A percentile compares a stretch with the other conserved stretches of the same genome.
These are phyloP conservation scores for Purpureocillium lavendulum DNA, from an alignment of 2,329 filamentous ascomycete genomes.

Conservation along the genomic window DNA sequence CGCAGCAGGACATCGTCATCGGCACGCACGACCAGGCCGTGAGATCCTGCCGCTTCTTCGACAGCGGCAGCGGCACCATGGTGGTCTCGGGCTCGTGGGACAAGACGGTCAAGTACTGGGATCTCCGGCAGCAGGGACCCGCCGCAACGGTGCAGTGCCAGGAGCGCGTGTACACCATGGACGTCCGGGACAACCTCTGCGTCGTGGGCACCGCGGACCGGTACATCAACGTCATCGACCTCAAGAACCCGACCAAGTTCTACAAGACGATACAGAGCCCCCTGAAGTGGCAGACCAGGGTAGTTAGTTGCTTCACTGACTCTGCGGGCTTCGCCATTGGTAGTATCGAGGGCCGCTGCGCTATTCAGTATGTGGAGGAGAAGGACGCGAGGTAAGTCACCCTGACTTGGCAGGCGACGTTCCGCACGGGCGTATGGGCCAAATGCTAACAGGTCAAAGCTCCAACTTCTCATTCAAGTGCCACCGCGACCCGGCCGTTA, in stretches of 20 bases:
- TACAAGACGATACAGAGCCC: slow-evolving; percentile 96
- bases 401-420: too few species aligned
- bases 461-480: slow-evolving; percentile 99
- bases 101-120: slow-evolving; percentile 87
- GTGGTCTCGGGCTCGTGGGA: slow-evolving; percentile 91
- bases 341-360: slow-evolving; percentile 92
- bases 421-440: too few species aligned
- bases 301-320: slow-evolving; percentile 91
- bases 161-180: slow-evolving; percentile 84
- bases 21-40: slow-evolving; percentile 82
- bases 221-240: slow-evolving; percentile 91
- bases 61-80: slow-evolving; percentile 64
- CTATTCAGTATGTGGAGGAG: slow-evolving; percentile 97
- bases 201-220: slow-evolving; percentile 91
- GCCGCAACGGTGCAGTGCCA: slow-evolving; percentile 59
- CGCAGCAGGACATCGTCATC: slow-evolving; percentile 60
- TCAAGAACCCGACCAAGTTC: slow-evolving; percentile 79
- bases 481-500: slow-evolving; percentile 72
- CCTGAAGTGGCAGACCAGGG: slow-evolving; percentile 95
- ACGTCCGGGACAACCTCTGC: slow-evolving; percentile 78
- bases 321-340: slow-evolving; percentile 89
- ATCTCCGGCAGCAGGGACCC: slow-evolving; percentile 58
- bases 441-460: slow-evolving; percentile 26
- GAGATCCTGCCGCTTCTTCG: slow-evolving; percentile 69
- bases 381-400: slow-evolving; percentile 65